Conservation (phyloP, 2,329 filamentous ascomycete species). For the Leptographium lundbergii region DNA sequence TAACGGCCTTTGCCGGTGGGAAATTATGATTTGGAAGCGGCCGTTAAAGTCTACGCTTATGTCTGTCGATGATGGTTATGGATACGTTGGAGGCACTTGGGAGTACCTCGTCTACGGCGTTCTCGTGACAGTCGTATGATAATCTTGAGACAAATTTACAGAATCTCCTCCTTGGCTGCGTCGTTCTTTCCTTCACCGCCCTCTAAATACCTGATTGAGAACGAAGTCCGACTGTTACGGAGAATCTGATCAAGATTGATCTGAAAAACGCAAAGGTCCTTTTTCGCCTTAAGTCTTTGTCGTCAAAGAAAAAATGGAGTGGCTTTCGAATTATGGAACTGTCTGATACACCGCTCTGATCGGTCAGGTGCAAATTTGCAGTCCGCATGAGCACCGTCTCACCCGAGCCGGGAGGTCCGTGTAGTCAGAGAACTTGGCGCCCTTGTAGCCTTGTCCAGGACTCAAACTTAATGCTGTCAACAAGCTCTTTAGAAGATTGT, state of each 20-base stretch:
- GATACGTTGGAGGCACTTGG: not conserved
- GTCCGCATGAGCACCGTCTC: not conserved
- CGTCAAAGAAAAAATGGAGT: not conserved
- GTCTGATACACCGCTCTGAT: not conserved
- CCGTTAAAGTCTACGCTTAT: not conserved
- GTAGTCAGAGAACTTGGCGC: not conserved
- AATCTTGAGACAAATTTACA: not conserved
- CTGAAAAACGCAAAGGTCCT: not conserved
- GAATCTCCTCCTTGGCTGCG: not conserved
- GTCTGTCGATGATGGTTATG: not conserved
- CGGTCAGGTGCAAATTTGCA: not conserved
- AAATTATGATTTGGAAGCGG: not conserved
- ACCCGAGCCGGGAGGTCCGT: not conserved
- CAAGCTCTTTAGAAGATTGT: not conserved
- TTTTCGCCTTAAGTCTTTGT: not conserved
- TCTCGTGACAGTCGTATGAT: not conserved
- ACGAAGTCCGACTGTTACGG: not conserved
- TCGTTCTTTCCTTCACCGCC: not conserved
- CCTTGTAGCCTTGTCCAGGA: not conserved
- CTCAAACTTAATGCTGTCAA: not conserved
- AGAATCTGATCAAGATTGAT: not conserved
- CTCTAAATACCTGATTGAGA: not conserved
- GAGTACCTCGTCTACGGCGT: not conserved
- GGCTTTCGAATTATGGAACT: not conserved
- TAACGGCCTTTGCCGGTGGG: not conserved